A percentile compares a stretch with the other conserved stretches of the same genome.
Evolutionary conservation across 768 basidiomycete genomes (phyloP).

Genomic region (Rhodosporidiobolus odoratus): DNA sequence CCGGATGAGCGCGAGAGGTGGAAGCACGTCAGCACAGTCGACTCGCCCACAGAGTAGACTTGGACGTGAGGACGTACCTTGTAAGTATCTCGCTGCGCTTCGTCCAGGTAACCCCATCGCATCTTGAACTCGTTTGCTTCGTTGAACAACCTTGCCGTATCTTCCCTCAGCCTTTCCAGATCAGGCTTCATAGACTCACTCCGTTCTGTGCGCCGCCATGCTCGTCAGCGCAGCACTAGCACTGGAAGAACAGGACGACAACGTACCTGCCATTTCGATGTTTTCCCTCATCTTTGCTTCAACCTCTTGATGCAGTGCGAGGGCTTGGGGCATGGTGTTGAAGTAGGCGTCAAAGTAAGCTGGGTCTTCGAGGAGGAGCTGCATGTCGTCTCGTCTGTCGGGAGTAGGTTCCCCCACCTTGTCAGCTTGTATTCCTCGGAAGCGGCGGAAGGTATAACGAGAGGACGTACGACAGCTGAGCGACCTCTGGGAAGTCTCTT

Average conservation of each 20-base stretch:
- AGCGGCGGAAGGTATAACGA: not conserved
- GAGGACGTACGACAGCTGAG: not conserved
- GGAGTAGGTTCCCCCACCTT: not conserved
- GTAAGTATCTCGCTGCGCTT: conserved; percentile 80
- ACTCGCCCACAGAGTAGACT: not conserved
- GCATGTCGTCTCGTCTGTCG: conserved; percentile 75
- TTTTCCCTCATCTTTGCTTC: conserved; percentile 76
- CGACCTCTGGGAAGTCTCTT: conserved; percentile 14
- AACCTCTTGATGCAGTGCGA: conserved; percentile 67
- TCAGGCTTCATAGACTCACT: conserved; percentile 71
- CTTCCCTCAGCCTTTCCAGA: conserved; percentile 67
- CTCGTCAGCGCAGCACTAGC: not conserved
- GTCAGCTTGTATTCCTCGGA: not conserved
- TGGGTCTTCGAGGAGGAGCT: conserved; percentile 75
- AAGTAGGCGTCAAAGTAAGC: conserved; percentile 82
- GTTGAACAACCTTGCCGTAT: conserved; percentile 81
- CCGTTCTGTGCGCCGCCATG: conserved; percentile 52
- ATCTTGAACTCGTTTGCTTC: conserved; percentile 74
- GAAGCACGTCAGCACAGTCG: not conserved
- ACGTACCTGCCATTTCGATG: conserved; percentile 76
- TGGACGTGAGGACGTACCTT: conserved; percentile 57
- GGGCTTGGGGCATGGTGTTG: conserved; percentile 69
- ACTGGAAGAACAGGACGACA: not conserved
- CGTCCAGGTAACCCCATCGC: conserved; percentile 79
- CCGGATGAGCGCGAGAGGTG: not conserved